Base-by-base conservation (phyloP, 768 basidiomycete species). In the Lentinula detonsa region DNA sequence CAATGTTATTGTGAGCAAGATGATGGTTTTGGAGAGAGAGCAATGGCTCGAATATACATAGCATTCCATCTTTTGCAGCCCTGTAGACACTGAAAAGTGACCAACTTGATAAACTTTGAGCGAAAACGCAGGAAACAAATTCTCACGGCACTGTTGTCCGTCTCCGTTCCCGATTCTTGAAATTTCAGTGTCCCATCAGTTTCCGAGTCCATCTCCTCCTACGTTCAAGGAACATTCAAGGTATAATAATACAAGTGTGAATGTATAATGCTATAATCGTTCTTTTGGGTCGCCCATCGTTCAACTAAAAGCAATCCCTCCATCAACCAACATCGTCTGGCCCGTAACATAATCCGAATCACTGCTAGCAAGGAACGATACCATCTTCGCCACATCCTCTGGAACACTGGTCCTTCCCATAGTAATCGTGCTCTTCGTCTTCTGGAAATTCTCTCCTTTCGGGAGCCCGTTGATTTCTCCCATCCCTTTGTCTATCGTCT, bases 331-430 rank as follows among this genome's bases (percentile, higher is more conserved):
- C 28, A 63, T 39, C 35, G 62, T 63, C 43, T 63, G 62, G 5
- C 71, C 71, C 0, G 70, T 72, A 11, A 72, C 64, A 50, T 66
- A 68, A 40, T 67, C 64, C 10, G 70, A 71, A 15, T 72, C 70
- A 51, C 67, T 64, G 33, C 68, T 65, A 16, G 68, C 63, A 5
- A 71, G 65, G 21, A 63, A 72, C 16, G 68, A 71, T 4, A 73
- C 71, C 16, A 66, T 40, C 4, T 66, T 62, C 35, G 72, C 66
- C 3, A 73, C 39, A 34, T 73, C 63, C 42, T 71, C 66, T 0
- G 70, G 66, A 7, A 65, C 61, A 23, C 64, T 65, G 0, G 61
- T 21, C 0, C 65, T 43, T 51, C 66, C 63, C 18, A 70, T 34
- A 34, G 61, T 16, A 28, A 63, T 63, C 10, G 16, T 6, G 1